Base-by-base conservation (phyloP, 805 yeast genomes). In the Wickerhamiella nectarea region DNA sequence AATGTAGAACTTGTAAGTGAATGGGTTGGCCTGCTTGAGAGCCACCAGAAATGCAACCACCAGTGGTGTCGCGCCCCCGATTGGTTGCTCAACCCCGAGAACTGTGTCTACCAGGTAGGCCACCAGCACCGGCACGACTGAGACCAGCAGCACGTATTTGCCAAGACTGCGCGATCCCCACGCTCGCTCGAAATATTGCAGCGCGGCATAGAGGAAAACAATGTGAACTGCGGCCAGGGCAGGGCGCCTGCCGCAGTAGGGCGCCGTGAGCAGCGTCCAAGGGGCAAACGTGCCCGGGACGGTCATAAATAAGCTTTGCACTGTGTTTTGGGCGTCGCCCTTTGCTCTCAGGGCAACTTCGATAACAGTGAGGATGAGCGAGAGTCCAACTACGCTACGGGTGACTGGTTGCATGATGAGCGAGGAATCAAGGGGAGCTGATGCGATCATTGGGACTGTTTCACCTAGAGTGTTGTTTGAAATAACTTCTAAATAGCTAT, bases 1-100 rank as follows among this genome's bases (percentile, higher is more conserved):
- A 36, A 61, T 58, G 37, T 72, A 60, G 60, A 74, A 61, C 42
- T 71, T 59, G 40, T 63, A 57, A 59, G 76, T 72, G 52, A 75
- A 76, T 21, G 80, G 77, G 24, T 75, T 68, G 43, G 78, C 56
- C 58, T 77, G 84, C 53, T 75, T 77, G 50, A 75, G 69, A 2
- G 78, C 75, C 3, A 78, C 78, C 17, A 77, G 58, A 41, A 74
- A 70, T 1, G 75, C 78, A 52, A 73, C 62, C 33, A 71, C 60
- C 14, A 74, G 52, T 1, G 79, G 71, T 53, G 70, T 65, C 43
- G 71, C 64, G 0, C 79, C 75, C 48, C 69, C 69, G 5, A 74
- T 62, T 1, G 26, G 33, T 21, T 12, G 20, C 2, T 33, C 12
- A 11, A 19, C n/a, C 7, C 18, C 33, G 3, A 42, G 17, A 9